Evolutionary conservation across 169 alveolate species (phyloP), one percentile per base, ranked within the genome.

Genomic region (Plasmodium yoelii): DNA sequence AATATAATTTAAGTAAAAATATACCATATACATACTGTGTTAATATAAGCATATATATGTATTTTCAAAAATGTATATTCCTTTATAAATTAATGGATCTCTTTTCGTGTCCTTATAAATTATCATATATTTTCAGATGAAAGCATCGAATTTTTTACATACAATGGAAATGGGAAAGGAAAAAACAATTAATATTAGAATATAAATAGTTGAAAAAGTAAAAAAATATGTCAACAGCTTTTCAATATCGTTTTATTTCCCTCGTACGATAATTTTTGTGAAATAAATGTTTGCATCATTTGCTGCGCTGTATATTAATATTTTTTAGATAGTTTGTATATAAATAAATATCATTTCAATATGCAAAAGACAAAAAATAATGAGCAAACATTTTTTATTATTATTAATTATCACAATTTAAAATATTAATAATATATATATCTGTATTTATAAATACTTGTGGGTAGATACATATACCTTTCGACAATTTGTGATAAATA

Each of bases 61-160:
- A 9, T 15, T 13, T 12, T 51, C 19, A 51, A 51, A 51, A 51
- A 51, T 34, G 51, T 63, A 10, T 13, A 12, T 15, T 24, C 19
- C 19, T 19, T 19, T 24, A 73, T 13, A 63, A 24, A n/a, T 13
- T 10, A n/a, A 24, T 44, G 24, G 9, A 9, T 28, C 34, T 12
- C 18, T 61, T 63, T 22, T 8, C 51, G 39, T 39, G 49, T 15
- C 0, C 15, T 56, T 26, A 18, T n/a, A 56, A 34, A 15, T 47
- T 63, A 15, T n/a, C 28, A 39, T 28, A 22, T 34, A 26, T 64
- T 64, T 77, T 63, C 72, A 77, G 88, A 77, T 44, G 88, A 57
- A 67, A 77, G 65, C 39, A 64, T 77, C 34, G 88, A 77, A 44
- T 77, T 77, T 68, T 56, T 77, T 24, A 77, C 88, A 64, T 77